These are phyloP conservation scores for Trypanosoma vivax DNA, from an alignment of 208 protist genomes.

Conservation along the genomic window DNA sequence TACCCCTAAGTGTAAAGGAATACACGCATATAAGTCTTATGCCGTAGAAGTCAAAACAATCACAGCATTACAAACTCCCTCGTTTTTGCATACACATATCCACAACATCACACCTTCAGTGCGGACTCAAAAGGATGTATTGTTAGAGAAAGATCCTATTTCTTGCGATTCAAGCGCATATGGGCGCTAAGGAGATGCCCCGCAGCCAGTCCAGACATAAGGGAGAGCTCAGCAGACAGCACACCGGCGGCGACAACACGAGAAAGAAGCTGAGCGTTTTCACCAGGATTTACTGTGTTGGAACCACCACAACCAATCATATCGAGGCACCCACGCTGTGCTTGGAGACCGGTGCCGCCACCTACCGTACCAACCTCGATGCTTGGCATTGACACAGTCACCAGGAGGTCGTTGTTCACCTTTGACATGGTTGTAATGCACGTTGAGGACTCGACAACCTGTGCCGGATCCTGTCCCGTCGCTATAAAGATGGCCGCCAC, in stretches of 20 bases:
- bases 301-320: conserved; percentile 89
- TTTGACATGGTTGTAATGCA: conserved; percentile 96
- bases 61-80: no score
- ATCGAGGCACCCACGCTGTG: conserved; percentile 92
- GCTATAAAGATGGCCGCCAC: conserved; percentile 97
- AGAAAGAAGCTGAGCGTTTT: conserved; percentile 90
- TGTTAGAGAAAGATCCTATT: conserved; percentile 5
- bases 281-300: conserved; percentile 75
- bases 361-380: conserved; percentile 98
- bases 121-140: no score
- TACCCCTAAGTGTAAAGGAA: no score
- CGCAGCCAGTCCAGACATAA: conserved; percentile 91
- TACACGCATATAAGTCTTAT: no score
- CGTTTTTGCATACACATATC: not conserved
- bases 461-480: conserved; percentile 97
- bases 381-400: conserved; percentile 96
- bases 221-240: conserved; percentile 96
- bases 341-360: conserved; percentile 93
- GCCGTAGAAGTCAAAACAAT: no score
- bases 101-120: conserved; percentile 3
- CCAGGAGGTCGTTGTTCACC: conserved; percentile 86
- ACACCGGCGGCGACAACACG: conserved; percentile 90
- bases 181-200: conserved; percentile 87
- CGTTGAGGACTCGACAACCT: conserved; percentile 96
- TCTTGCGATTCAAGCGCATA: conserved; percentile 92